phyloP scores from a whole-genome alignment of 2,329 filamentous ascomycete genomes.

The Colletotrichum spinosum region DNA sequence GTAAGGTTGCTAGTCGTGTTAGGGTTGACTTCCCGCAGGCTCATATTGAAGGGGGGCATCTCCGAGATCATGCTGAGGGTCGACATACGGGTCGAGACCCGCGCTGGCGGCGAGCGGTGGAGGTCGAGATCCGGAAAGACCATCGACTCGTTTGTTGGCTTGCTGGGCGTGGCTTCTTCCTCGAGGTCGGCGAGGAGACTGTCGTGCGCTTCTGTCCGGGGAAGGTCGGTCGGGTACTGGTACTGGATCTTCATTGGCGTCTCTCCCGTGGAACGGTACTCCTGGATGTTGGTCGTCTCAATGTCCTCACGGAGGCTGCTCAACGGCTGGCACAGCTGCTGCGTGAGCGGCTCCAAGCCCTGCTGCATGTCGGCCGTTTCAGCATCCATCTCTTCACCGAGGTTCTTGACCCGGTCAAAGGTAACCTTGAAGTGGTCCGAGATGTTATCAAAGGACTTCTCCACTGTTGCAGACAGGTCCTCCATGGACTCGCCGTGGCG shows the following conservation, averaged over 20 bases:
- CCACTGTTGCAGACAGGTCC: conserved; percentile 74
- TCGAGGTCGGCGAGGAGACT: conserved; percentile 56
- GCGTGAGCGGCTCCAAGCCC: conserved; percentile 70
- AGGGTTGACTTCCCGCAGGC: conserved; percentile 68
- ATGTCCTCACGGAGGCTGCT: conserved; percentile 78
- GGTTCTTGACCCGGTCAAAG: conserved; percentile 73
- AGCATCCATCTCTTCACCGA: conserved; percentile 75
- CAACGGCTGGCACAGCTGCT: conserved; percentile 76
- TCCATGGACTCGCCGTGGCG: conserved; percentile 76
- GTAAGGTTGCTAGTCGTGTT: conserved; percentile 52
- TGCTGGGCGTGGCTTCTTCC: conserved; percentile 45
- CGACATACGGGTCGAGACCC: conserved; percentile 34
- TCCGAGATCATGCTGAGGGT: conserved; percentile 37
- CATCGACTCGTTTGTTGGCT: conserved; percentile 37
- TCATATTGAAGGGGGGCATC: conserved; percentile 50
- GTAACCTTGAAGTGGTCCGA: conserved; percentile 77
- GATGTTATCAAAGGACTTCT: conserved; percentile 78
- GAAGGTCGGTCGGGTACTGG: conserved; percentile 81
- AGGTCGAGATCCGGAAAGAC: conserved; percentile 55
- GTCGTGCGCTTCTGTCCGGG: conserved; percentile 72
- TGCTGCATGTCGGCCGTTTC: conserved; percentile 70
- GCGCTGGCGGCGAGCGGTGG: conserved; percentile 29
- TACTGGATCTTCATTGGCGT: conserved; percentile 88
- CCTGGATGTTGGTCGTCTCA: conserved; percentile 71
- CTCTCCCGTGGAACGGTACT: conserved; percentile 86